A percentile compares a stretch with the other conserved stretches of the same genome.
Evolutionary conservation across 352 stramenopile genomes (phyloP).

Genomic region (Plasmopara viticola): DNA sequence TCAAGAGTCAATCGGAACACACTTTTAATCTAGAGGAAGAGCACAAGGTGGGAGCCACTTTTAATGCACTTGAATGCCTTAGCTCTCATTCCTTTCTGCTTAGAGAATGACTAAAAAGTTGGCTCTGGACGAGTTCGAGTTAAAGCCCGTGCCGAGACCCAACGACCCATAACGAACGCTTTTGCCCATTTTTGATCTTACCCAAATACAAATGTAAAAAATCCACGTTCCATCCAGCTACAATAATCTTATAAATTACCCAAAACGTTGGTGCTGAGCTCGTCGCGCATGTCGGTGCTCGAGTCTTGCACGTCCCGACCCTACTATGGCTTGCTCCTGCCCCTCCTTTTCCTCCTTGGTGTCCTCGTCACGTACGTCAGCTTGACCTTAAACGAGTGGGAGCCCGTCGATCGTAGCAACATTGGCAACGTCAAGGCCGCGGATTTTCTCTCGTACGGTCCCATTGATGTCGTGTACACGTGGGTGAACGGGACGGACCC

Average conservation of each 20-base stretch:
- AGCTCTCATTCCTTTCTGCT: too few relatives aligned
- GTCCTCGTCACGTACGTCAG: constrained; percentile 9
- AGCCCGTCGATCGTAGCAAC: constrained; percentile 37
- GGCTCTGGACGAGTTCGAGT: constrained; percentile 71
- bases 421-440: constrained; percentile 55
- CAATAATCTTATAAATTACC: background rate
- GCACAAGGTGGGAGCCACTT: constrained; percentile 51
- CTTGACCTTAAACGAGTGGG: constrained; percentile 11
- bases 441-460: constrained; percentile 63
- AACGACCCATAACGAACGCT: constrained; percentile 23
- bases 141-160: constrained; percentile 74
- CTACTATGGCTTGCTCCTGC: constrained; percentile 1
- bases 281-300: too few relatives aligned
- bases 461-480: constrained; percentile 95
- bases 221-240: too few relatives aligned
- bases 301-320: constrained; percentile 11
- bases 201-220: background rate
- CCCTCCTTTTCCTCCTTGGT: constrained; percentile 6
- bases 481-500: constrained; percentile 95
- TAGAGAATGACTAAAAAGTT: constrained; percentile 86
- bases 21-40: constrained; percentile 83
- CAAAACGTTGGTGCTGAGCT: background rate
- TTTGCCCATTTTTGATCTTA: background rate
- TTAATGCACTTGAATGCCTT: background rate
- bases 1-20: constrained; percentile 80